phyloP scores from a whole-genome alignment of 1,139 yeast genomes.

The Arxiozyma heterogenica region DNA sequence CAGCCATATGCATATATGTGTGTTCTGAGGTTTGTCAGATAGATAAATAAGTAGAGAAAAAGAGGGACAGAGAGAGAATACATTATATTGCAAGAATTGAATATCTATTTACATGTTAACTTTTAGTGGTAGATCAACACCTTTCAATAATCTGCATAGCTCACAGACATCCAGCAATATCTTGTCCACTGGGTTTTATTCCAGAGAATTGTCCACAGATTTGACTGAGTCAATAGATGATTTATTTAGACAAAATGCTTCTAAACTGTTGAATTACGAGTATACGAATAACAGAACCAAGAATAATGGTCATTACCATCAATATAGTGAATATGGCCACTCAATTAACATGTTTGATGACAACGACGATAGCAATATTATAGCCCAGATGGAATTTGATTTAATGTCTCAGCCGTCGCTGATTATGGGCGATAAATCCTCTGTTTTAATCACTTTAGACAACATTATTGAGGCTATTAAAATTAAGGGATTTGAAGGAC shows the following conservation, averaged over 20 bases:
- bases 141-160: background rate
- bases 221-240: background rate
- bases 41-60: no score
- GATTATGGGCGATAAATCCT: background rate
- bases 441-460: conserved; percentile 1
- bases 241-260: background rate
- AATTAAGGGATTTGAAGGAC: conserved; percentile 36
- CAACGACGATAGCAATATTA: background rate
- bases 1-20: no score
- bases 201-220: background rate
- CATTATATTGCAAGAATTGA: no score
- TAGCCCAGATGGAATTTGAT: background rate
- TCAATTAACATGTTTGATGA: background rate
- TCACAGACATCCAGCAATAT: background rate
- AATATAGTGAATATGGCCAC: background rate
- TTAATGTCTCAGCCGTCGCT: background rate
- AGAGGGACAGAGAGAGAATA: no score
- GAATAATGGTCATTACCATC: background rate
- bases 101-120: background rate
- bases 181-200: background rate
- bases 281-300: background rate
- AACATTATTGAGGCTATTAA: conserved; percentile 25
- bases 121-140: background rate
- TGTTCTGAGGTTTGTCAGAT: no score
- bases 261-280: background rate